Conservation (phyloP, 306 rosid genomes). For the Fragaria ananassa region DNA sequence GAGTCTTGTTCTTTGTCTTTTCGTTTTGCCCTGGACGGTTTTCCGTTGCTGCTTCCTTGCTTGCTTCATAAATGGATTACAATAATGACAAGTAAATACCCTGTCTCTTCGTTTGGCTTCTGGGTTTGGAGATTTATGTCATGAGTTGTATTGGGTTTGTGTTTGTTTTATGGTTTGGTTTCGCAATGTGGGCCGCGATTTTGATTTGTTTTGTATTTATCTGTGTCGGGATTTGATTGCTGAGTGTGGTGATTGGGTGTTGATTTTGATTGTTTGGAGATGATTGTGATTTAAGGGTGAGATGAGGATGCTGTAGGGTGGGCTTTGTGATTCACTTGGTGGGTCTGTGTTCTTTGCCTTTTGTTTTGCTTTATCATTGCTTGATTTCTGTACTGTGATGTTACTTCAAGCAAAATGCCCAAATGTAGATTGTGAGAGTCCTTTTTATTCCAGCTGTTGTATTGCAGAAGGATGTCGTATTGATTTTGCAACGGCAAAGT, state of each 20-base stretch:
- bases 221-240: conserved; percentile 1
- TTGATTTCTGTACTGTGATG: background rate
- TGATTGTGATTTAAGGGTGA: conserved; percentile 18
- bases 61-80: conserved; percentile 44
- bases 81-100: conserved; percentile 49
- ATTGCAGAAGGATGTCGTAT: too few relatives aligned
- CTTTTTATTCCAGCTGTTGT: conserved; percentile 8
- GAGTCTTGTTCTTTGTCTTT: conserved; percentile 17
- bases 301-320: conserved; percentile 26
- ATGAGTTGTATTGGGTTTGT: background rate
- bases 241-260: conserved; percentile 17
- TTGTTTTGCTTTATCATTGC: conserved; percentile 16
- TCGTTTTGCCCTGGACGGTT: conserved; percentile 8
- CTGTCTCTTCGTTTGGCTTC: conserved; percentile 14
- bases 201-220: background rate
- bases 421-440: conserved; percentile 11
- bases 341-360: conserved; percentile 36
- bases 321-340: conserved; percentile 42
- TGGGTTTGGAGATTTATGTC: conserved; percentile 25
- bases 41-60: conserved; percentile 12
- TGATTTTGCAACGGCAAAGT: background rate
- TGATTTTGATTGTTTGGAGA: background rate
- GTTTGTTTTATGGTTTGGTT: background rate
- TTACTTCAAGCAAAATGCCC: conserved; percentile 22
- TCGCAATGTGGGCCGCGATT: conserved; percentile 15